phyloP scores from a whole-genome alignment of 345 rosid genomes.

The thale cress (Arabidopsis thaliana) region DNA sequence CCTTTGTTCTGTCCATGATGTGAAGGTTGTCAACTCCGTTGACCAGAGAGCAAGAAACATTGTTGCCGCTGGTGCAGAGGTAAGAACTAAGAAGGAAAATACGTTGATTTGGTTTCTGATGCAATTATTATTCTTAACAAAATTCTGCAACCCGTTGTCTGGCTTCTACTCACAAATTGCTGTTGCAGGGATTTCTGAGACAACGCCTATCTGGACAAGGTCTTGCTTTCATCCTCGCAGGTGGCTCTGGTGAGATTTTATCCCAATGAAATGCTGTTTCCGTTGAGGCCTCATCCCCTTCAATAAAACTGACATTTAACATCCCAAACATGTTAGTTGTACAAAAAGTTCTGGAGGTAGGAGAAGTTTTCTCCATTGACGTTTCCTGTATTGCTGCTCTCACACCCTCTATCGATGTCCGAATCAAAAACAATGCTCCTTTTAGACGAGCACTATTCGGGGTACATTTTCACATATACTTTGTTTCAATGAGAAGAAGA shows the following conservation, averaged over 20 bases:
- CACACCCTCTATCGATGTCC: constrained; percentile 71
- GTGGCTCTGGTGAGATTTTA: constrained; percentile 80
- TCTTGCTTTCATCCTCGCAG: constrained; percentile 89
- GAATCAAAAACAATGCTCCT: constrained; percentile 91
- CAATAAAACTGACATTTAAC: constrained; percentile 39
- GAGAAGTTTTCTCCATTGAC: constrained; percentile 80
- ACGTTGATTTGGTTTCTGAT: constrained; percentile 13
- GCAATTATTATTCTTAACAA: constrained; percentile 4
- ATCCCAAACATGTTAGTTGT: constrained; percentile 64
- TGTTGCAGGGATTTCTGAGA: constrained; percentile 77
- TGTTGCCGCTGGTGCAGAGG: constrained; percentile 75
- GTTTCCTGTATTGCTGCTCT: constrained; percentile 84
- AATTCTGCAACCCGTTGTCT: not conserved
- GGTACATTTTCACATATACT: constrained; percentile 50
- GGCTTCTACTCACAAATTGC: constrained; percentile 16
- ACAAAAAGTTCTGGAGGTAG: constrained; percentile 92
- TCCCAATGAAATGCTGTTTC: not conserved
- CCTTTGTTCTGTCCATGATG: constrained; percentile 93
- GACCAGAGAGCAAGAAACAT: constrained; percentile 81
- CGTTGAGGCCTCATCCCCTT: not conserved
- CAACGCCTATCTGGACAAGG: constrained; percentile 96
- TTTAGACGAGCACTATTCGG: constrained; percentile 88
- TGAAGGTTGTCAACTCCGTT: constrained; percentile 74
- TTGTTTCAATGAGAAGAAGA: not conserved
- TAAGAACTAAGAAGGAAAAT: constrained; percentile 43